phyloP scores from a whole-genome alignment of 768 basidiomycete genomes.

The Hypholoma sublateritium region DNA sequence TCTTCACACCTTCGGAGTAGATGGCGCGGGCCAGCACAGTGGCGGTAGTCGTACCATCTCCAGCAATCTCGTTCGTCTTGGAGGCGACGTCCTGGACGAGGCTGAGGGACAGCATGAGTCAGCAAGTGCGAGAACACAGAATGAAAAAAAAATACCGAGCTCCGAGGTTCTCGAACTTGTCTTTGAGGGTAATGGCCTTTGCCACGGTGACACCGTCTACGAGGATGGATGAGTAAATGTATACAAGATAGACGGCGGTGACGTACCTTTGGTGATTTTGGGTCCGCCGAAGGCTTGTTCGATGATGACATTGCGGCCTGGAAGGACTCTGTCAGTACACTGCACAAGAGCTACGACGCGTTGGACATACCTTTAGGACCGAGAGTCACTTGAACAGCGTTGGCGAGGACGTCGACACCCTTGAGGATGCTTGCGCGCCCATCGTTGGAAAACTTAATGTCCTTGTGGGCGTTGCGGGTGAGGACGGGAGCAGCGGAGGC shows the following conservation, averaged over 20 bases:
- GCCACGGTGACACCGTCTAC: constrained; percentile 97
- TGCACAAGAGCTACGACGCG: neutral
- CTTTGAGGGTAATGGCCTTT: constrained; percentile 90
- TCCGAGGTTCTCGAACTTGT: constrained; percentile 99
- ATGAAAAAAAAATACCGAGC: constrained; percentile 68
- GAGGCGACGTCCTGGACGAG: constrained; percentile 94
- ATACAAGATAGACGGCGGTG: neutral
- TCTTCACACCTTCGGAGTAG: constrained; percentile 98
- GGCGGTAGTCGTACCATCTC: constrained; percentile 97
- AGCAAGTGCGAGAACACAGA: neutral
- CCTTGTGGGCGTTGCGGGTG: constrained; percentile 84
- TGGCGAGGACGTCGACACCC: constrained; percentile 95
- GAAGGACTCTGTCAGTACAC: neutral
- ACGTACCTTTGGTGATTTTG: constrained; percentile 92
- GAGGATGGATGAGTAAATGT: constrained; percentile 7
- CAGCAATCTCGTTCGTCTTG: constrained; percentile 96
- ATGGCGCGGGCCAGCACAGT: constrained; percentile 97
- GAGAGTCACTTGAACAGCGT: constrained; percentile 94
- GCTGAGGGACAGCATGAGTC: constrained; percentile 37
- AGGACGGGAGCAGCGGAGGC: constrained; percentile 53
- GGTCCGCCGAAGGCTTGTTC: constrained; percentile 89
- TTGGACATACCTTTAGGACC: constrained; percentile 81
- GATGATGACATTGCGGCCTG: constrained; percentile 98
- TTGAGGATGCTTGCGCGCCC: constrained; percentile 91
- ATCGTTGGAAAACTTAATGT: constrained; percentile 95